Conservation (phyloP, 2,329 filamentous ascomycete genomes). For the Hymenoscyphus scutula region DNA sequence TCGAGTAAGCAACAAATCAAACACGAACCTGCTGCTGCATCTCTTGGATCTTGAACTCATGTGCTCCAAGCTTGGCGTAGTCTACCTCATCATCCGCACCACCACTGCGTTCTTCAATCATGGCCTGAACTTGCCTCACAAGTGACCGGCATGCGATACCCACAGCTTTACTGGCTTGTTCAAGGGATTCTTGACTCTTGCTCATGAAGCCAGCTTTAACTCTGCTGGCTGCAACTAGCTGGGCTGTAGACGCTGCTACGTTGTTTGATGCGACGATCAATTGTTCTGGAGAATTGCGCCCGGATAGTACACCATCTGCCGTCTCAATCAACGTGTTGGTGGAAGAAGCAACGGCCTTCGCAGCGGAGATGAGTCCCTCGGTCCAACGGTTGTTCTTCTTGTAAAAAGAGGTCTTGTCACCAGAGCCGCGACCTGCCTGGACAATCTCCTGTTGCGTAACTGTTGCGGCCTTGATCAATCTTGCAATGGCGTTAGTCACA, state of each 20-base stretch:
- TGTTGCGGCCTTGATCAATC: constrained; percentile 92
- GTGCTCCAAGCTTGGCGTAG: constrained; percentile 81
- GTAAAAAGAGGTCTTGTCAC: constrained; percentile 91
- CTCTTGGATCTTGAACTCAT: constrained; percentile 97
- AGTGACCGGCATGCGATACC: constrained; percentile 82
- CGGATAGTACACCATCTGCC: constrained; percentile 89
- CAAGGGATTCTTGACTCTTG: constrained; percentile 89
- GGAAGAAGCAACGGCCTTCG: constrained; percentile 89
- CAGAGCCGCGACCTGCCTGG: constrained; percentile 81
- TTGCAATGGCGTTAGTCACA: constrained; percentile 89
- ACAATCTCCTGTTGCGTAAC: constrained; percentile 95
- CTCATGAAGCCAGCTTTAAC: constrained; percentile 99
- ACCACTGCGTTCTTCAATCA: constrained; percentile 83
- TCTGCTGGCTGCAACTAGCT: constrained; percentile 90
- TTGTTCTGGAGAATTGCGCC: constrained; percentile 91
- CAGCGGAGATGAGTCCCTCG: constrained; percentile 92
- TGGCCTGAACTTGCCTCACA: constrained; percentile 88
- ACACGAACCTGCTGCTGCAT: constrained; percentile 96
- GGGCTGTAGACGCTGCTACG: constrained; percentile 91
- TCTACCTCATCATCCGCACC: constrained; percentile 85
- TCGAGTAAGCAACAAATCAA: constrained; percentile 6
- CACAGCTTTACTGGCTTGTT: constrained; percentile 89
- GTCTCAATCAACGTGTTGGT: constrained; percentile 98
- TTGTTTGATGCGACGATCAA: constrained; percentile 97
- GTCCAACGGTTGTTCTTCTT: constrained; percentile 99